phyloP scores from a whole-genome alignment of 192 early-diverging fungal genomes.

The Gamsiella multidivaricata region DNA sequence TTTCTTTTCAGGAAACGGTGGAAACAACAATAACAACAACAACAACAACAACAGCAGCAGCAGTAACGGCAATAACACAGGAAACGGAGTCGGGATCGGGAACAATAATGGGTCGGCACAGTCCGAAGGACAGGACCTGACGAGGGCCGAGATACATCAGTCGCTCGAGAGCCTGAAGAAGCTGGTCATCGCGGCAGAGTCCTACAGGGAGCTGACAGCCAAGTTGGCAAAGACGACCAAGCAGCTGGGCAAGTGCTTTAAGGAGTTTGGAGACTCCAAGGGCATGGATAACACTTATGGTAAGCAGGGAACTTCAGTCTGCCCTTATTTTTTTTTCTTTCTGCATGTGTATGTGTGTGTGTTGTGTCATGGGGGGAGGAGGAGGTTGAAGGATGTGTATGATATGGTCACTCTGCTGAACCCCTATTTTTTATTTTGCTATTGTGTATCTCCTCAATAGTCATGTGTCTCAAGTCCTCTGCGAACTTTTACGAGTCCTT shows the following conservation, averaged over 20 bases:
- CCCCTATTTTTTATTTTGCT: constrained; percentile 9
- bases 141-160: constrained; percentile 39
- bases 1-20: too few species aligned
- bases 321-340: neutral
- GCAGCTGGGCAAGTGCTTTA: constrained; percentile 49
- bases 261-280: constrained; percentile 56
- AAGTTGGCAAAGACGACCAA: constrained; percentile 55
- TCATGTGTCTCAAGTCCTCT: constrained; percentile 59
- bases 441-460: constrained; percentile 10
- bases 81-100: too few species aligned
- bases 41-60: neutral
- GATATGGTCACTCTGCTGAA: too few species aligned
- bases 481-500: constrained; percentile 59
- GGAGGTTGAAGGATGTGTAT: constrained; percentile 4
- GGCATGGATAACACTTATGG: constrained; percentile 57
- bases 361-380: neutral
- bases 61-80: neutral
- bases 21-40: constrained; percentile 1
- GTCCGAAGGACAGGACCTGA: too few species aligned
- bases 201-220: constrained; percentile 49
- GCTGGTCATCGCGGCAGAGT: constrained; percentile 52
- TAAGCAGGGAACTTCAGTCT: constrained; percentile 8
- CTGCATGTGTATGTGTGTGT: neutral
- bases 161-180: constrained; percentile 49
- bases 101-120: too few species aligned